Conservation (phyloP, 306 rosid species). For the Arachis hypogaea region DNA sequence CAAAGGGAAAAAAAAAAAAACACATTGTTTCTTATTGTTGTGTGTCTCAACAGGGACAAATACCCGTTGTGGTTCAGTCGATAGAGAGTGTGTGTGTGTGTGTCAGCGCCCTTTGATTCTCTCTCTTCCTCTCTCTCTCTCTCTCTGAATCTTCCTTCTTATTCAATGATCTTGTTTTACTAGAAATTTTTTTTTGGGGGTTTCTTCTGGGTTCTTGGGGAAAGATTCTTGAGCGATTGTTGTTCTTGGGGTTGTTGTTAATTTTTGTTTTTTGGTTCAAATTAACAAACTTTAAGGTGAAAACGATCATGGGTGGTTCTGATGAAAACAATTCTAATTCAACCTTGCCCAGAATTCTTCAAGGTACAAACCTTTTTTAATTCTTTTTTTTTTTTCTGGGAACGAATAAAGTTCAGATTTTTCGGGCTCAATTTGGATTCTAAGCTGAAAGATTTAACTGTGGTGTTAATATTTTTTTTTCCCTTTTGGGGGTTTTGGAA, state of each 20-base stretch:
- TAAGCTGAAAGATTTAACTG: constrained; percentile 17
- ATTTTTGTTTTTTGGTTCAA: background rate
- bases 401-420: background rate
- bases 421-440: constrained; percentile 6
- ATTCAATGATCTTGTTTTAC: constrained; percentile 18
- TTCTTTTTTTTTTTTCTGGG: background rate
- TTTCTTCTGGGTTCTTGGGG: constrained; percentile 18
- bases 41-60: background rate
- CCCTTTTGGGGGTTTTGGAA: background rate
- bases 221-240: constrained; percentile 12
- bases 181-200: too few species aligned
- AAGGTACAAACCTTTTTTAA: constrained; percentile 40
- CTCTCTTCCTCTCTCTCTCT: background rate
- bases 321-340: constrained; percentile 54
- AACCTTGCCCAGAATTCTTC: constrained; percentile 52
- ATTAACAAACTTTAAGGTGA: background rate
- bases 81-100: background rate
- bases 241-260: constrained; percentile 6
- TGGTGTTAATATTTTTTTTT: background rate
- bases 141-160: background rate
- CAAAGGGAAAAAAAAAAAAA: background rate
- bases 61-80: background rate
- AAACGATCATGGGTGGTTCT: constrained; percentile 55
- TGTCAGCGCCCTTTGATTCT: background rate
- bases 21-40: background rate